Base-by-base conservation (phyloP, 2,329 filamentous ascomycete species). In the Scytalidium lignicola region DNA sequence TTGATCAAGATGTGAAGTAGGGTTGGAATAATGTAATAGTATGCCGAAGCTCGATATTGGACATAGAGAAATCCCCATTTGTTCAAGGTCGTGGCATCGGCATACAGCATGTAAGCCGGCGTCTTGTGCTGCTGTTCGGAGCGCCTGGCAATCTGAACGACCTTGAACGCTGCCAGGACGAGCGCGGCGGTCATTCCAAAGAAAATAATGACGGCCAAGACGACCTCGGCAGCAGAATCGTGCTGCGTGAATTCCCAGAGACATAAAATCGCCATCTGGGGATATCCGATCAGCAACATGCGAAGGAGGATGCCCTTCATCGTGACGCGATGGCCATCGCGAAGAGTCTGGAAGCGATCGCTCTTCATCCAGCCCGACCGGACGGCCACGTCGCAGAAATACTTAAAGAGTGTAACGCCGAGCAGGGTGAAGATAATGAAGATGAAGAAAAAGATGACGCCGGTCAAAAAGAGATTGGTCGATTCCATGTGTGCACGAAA, bases 21-120 rank as follows among this genome's bases (percentile, higher is more conserved):
- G 48, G 86, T 70, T 0, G 88, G 88, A 32, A 92, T 79, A 60
- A 96, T 88, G 68, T 91, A 96, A 74, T 92, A 96, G 77, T 95
- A 95, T 29, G 89, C 88, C 2, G 90, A 91, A 23, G 90, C 90
- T 58, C 90, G 88, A 78, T 93, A 96, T 68, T 95, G 90, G 37
- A 96, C 89, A 65, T 96, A 96, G 58, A 96, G 79, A 74, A 96
- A 96, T 17, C 90, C 90, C 90, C 90, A 96, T 72, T 95, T 93
- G 79, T 96, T 95, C 54, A 96, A 78, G 45, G 87, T 85, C 55
- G 88, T 80, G 12, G 90, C 90, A 61, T 96, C 90, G 3, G 90
- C 95, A 72, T 93, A 96, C 55, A 96, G 82, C 58, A 95, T 95
- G 69, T 95, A 95, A 21, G 90, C 90, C 29, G 90, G 90, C 73